Conservation (phyloP, 2,329 filamentous ascomycete species). For the Epichloe uncinata region DNA sequence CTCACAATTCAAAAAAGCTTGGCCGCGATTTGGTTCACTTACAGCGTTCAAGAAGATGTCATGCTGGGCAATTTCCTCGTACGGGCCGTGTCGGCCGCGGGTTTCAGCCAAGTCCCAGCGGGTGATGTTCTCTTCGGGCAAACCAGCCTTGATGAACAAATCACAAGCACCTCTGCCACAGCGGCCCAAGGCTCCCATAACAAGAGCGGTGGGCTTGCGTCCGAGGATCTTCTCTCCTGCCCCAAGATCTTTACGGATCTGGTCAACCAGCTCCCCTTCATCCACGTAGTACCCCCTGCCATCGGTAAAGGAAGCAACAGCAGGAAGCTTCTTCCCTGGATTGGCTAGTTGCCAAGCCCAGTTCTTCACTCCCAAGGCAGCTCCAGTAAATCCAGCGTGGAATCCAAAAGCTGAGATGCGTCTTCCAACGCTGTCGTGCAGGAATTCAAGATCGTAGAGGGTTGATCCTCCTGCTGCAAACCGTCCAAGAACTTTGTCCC, state of each 20-base stretch:
- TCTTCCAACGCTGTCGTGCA: slow-evolving; percentile 57
- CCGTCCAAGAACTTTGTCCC: slow-evolving; percentile 65
- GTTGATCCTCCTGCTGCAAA: slow-evolving; percentile 50
- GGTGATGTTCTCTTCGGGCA: slow-evolving; percentile 32
- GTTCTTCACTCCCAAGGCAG: slow-evolving; percentile 61
- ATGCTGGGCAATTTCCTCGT: slow-evolving; percentile 60
- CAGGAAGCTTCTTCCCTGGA: slow-evolving; percentile 4
- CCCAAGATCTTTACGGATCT: slow-evolving; percentile 39
- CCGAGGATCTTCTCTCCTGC: slow-evolving; percentile 62
- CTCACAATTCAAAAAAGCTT: neutral
- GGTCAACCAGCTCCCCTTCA: slow-evolving; percentile 4
- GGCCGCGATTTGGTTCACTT: slow-evolving; percentile 3
- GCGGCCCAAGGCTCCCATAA: slow-evolving; percentile 74
- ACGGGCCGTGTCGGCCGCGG: slow-evolving; percentile 50
- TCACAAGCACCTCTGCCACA: slow-evolving; percentile 80
- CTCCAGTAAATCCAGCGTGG: slow-evolving; percentile 63
- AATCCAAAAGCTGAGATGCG: slow-evolving; percentile 62
- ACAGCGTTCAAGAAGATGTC: slow-evolving; percentile 44
- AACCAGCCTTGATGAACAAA: slow-evolving; percentile 58
- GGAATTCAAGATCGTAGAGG: slow-evolving; percentile 78
- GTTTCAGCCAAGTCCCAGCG: slow-evolving; percentile 69
- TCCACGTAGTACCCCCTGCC: slow-evolving; percentile 2
- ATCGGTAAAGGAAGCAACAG: neutral
- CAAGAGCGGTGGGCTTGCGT: slow-evolving; percentile 54
- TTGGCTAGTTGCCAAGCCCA: slow-evolving; percentile 44